These are phyloP conservation scores for Knoxdaviesia capensis DNA, from an alignment of 2,329 filamentous ascomycete species.

Conservation along the genomic window DNA sequence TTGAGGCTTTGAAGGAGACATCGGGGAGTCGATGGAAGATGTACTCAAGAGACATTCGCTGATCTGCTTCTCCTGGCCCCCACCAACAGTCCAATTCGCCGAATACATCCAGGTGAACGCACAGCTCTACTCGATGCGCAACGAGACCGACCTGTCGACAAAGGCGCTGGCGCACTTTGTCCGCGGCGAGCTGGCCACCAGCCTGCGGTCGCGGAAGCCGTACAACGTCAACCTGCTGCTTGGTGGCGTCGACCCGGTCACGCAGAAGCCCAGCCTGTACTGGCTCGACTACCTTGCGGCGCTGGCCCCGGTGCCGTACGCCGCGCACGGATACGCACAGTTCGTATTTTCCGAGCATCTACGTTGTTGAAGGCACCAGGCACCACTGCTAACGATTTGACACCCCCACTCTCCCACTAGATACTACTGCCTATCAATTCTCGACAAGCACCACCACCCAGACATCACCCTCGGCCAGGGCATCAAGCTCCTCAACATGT, in stretches of 20 bases:
- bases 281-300: conserved; percentile 96
- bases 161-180: conserved; percentile 84
- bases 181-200: conserved; percentile 77
- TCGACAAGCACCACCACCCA: conserved; percentile 97
- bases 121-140: conserved; percentile 96
- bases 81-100: conserved; percentile 70
- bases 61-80: conserved; percentile 5
- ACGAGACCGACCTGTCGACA: conserved; percentile 79
- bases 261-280: conserved; percentile 76
- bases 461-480: conserved; percentile 80
- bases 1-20: conserved; percentile 4
- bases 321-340: conserved; percentile 96
- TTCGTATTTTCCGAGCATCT: conserved; percentile 21
- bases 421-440: conserved; percentile 94
- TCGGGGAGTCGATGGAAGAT: neutral
- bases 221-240: conserved; percentile 95
- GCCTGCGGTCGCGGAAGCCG: conserved; percentile 75
- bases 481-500: conserved; percentile 82
- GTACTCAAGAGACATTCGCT: neutral
- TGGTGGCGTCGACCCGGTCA: conserved; percentile 82
- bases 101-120: conserved; percentile 98
- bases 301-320: conserved; percentile 75
- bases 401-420: conserved; percentile 16
- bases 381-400: neutral
- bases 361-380: conserved; percentile 3